Evolutionary conservation across 2,329 filamentous ascomycete genomes (phyloP).

Genomic region (Apiospora kogelbergensis): DNA sequence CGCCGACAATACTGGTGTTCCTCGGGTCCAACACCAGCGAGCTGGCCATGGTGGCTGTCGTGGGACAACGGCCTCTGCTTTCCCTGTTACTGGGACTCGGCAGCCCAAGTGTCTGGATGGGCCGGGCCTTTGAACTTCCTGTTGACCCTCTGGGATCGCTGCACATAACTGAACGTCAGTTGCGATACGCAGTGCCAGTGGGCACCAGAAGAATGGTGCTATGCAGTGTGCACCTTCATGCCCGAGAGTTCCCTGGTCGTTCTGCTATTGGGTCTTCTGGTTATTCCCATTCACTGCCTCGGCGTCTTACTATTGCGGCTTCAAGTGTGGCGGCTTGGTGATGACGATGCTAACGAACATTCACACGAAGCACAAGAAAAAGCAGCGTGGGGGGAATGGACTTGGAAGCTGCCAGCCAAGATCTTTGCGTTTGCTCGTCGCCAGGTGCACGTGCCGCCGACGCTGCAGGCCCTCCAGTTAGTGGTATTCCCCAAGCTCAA

Average conservation of each 20-base stretch:
- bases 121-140: slow-evolving; percentile 19
- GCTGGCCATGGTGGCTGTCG: slow-evolving; percentile 20
- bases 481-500: not conserved
- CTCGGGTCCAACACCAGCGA: slow-evolving; percentile 22
- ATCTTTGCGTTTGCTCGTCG: not conserved
- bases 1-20: slow-evolving; percentile 21
- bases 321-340: not conserved
- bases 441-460: not conserved
- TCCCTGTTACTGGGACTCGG: slow-evolving; percentile 20
- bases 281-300: not conserved
- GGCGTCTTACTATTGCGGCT: not conserved
- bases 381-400: not conserved
- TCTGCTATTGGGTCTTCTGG: not conserved
- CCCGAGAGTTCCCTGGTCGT: not conserved
- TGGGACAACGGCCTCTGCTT: slow-evolving; percentile 21
- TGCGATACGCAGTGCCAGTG: not conserved
- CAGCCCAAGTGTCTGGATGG: slow-evolving; percentile 21
- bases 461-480: not conserved
- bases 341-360: too few species aligned
- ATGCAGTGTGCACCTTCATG: not conserved
- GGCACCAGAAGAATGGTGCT: not conserved
- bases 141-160: slow-evolving; percentile 18
- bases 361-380: too few species aligned
- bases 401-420: too few species aligned
- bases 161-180: not conserved